Percentiles rank a stretch among this genome's conserved stretches.
These are phyloP conservation scores for Colletotrichum liriopes DNA, from an alignment of 2,329 filamentous ascomycete genomes.

Conservation along the genomic window DNA sequence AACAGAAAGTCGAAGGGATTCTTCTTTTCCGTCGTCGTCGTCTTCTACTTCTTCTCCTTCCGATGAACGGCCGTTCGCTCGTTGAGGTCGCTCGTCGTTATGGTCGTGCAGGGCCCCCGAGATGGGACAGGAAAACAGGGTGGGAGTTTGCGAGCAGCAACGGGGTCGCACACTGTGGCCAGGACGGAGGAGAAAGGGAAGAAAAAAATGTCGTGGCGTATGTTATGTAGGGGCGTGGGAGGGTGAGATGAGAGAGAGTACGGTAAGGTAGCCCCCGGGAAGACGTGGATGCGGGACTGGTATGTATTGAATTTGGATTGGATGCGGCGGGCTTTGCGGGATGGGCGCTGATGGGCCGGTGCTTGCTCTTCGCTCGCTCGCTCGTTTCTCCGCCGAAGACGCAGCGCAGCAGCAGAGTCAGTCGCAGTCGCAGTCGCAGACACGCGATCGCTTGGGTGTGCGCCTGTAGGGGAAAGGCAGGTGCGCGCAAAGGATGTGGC, in stretches of 20 bases:
- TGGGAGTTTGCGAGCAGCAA: slow-evolving; percentile 33
- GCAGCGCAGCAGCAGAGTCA: slow-evolving; percentile 23
- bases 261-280: slow-evolving; percentile 10
- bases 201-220: slow-evolving; percentile 36
- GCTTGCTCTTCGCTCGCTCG: slow-evolving; percentile 27
- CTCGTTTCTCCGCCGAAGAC: slow-evolving; percentile 41
- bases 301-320: slow-evolving; percentile 34
- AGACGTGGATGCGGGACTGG: slow-evolving; percentile 17
- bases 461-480: slow-evolving; percentile 1
- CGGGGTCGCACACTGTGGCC: slow-evolving; percentile 36
- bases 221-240: slow-evolving; percentile 39
- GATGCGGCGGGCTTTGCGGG: slow-evolving; percentile 37
- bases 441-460: slow-evolving; percentile 28
- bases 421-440: slow-evolving; percentile 34
- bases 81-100: slow-evolving; percentile 34
- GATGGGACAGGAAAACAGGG: slow-evolving; percentile 30
- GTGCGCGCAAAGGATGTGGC: slow-evolving; percentile 4
- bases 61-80: slow-evolving; percentile 34
- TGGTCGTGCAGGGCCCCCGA: slow-evolving; percentile 33
- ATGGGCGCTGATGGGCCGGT: slow-evolving; percentile 39
- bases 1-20: slow-evolving; percentile 31
- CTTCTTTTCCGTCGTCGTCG: background rate
- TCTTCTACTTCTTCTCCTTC: background rate
- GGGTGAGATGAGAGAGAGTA: background rate
- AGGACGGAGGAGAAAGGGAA: background rate